Evolutionary conservation across 176 grass and related monocot genomes (phyloP).

Genomic region (Phyllostachys edulis): DNA sequence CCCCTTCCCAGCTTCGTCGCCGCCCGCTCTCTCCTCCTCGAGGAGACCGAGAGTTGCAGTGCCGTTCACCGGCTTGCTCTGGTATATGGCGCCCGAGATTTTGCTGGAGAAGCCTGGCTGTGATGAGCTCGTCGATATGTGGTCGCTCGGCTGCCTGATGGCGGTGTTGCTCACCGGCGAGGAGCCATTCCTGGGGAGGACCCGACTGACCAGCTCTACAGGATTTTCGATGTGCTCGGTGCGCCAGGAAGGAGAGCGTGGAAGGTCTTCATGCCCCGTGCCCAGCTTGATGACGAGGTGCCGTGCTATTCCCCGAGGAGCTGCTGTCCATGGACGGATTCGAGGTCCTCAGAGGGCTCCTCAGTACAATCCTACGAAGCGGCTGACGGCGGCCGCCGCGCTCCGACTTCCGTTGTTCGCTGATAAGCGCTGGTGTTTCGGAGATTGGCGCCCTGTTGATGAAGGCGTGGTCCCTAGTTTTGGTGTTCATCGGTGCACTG

Average conservation of each 20-base stretch:
- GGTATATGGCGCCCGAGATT: background rate
- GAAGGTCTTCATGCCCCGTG: background rate
- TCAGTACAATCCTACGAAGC: no score
- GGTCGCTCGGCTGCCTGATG: constrained; percentile 3
- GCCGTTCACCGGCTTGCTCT: no score
- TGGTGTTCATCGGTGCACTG: no score
- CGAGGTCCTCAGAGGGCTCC: background rate
- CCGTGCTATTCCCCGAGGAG: background rate
- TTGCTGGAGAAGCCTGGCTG: background rate
- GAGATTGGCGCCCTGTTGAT: no score
- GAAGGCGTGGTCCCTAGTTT: no score
- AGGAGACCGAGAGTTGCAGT: no score
- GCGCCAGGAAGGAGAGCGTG: background rate
- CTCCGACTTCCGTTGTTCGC: background rate
- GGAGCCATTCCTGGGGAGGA: background rate
- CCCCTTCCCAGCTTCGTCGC: no score
- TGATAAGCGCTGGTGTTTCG: no score
- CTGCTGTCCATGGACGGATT: background rate
- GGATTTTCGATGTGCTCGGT: background rate
- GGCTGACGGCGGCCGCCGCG: no score
- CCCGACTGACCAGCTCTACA: background rate
- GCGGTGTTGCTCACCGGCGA: background rate
- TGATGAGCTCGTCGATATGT: background rate
- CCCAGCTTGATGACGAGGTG: no score
- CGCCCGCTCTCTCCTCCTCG: no score